Base-by-base conservation (phyloP, 306 rosid genomes). In the Quercus aquifolioides region DNA sequence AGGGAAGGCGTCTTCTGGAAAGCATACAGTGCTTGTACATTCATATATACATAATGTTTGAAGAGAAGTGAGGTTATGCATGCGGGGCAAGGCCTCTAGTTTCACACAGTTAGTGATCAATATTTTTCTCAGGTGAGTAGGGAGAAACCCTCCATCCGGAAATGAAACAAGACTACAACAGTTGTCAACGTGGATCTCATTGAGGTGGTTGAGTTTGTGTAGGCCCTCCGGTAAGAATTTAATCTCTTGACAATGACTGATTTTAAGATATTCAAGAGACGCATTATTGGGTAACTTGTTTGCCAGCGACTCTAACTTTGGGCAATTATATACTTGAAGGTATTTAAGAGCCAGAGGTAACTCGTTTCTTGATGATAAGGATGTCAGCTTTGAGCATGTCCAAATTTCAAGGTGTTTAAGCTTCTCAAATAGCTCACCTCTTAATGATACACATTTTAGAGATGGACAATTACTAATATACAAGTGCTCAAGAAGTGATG, bases 131-230 rank as follows among this genome's bases (percentile, higher is more conserved):
- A 74, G 64, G 21, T 21, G 57, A 20, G 76, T 25, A 25, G 41
- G 55, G 21, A 41, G 46, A 31, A 69, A 69, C 11, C 78, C 60
- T 41, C 65, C 84, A 19, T 80, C 76, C 0, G 84, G 76, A 7
- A 80, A 57, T 15, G 80, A 81, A 15, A 38, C 35, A 56, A 75
- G 54, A 19, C 31, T 81, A 58, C 68, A 57, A 54, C 76, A 81
- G 2, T 35, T 30, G 6, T 5, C 4, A 4, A 81, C 60, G 20
- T 33, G 3, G 74, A 81, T 49, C 19, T 23, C n/a, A n/a, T 57
- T 13, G 20, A 81, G 63, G 20, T 49, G 35, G 57, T 2, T 1
- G 23, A 77, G 81, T 74, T 49, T 55, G 25, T 77, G 69, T 25
- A 77, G 9, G 33, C 81, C 81, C 19, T 77, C 23, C 30, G 82